These are phyloP conservation scores for Triticum dicoccoides DNA, from an alignment of 176 grass and related monocot species.

Conservation along the genomic window DNA sequence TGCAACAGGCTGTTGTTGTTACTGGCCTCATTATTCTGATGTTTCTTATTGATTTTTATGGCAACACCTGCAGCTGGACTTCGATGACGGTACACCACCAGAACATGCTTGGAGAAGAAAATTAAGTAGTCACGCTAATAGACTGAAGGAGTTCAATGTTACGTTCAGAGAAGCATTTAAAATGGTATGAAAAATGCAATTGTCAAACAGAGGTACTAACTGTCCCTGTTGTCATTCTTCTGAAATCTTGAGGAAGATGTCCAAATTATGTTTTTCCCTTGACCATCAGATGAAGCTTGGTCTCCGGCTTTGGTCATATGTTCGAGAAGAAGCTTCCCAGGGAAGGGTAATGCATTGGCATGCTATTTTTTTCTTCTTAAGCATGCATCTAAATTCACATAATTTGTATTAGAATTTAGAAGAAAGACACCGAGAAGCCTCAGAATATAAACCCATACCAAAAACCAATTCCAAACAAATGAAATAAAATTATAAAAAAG, in stretches of 20 bases:
- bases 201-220: constrained; percentile 12
- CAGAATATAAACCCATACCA: neutral
- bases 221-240: constrained; percentile 14
- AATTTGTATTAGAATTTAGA: neutral
- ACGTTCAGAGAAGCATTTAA: constrained; percentile 87
- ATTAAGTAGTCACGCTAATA: constrained; percentile 93
- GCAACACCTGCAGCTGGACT: constrained; percentile 67
- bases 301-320: constrained; percentile 97
- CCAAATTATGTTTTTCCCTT: neutral
- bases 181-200: constrained; percentile 57
- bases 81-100: constrained; percentile 85
- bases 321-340: constrained; percentile 95
- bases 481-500: neutral
- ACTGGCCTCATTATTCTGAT: neutral
- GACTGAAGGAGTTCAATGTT: constrained; percentile 90
- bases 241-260: constrained; percentile 23
- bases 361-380: neutral
- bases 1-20: neutral
- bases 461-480: neutral
- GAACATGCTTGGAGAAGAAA: constrained; percentile 88
- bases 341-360: constrained; percentile 66
- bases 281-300: constrained; percentile 77
- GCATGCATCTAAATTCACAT: neutral
- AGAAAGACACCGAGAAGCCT: neutral
- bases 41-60: neutral